phyloP scores from a whole-genome alignment of 257 asterid genomes.

The Capsicum rhomboideum region DNA sequence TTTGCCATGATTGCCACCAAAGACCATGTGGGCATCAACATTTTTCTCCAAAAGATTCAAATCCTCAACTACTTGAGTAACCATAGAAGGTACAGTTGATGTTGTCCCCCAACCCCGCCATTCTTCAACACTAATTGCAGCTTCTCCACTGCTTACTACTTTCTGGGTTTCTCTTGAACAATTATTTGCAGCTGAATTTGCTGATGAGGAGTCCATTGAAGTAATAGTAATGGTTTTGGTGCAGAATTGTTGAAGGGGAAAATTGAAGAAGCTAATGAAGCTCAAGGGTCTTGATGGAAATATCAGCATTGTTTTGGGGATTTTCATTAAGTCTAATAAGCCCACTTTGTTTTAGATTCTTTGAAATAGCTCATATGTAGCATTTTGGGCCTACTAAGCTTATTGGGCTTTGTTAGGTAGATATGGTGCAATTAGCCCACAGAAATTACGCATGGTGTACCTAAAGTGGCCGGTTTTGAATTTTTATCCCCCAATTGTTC shows the following conservation, averaged over 20 bases:
- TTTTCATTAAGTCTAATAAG: neutral
- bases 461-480: too few species aligned
- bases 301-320: neutral
- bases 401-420: neutral
- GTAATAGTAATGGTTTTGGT: neutral
- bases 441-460: neutral
- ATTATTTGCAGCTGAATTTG: neutral
- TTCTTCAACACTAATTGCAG: conserved; percentile 54
- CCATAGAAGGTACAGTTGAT: conserved; percentile 79
- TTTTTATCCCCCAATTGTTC: too few species aligned
- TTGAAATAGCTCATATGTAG: neutral
- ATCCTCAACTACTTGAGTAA: conserved; percentile 59
- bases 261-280: conserved; percentile 14
- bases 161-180: conserved; percentile 7
- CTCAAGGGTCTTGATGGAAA: conserved; percentile 8
- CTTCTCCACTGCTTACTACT: conserved; percentile 12
- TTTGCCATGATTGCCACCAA: conserved; percentile 76
- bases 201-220: conserved; percentile 18
- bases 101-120: conserved; percentile 90
- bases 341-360: neutral
- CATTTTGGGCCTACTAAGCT: neutral
- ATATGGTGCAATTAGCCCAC: neutral
- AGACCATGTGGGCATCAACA: conserved; percentile 44
- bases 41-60: conserved; percentile 67
- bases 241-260: conserved; percentile 7